These are phyloP conservation scores for Phragmites australis DNA, from an alignment of 176 grass and related monocot species.

Conservation along the genomic window DNA sequence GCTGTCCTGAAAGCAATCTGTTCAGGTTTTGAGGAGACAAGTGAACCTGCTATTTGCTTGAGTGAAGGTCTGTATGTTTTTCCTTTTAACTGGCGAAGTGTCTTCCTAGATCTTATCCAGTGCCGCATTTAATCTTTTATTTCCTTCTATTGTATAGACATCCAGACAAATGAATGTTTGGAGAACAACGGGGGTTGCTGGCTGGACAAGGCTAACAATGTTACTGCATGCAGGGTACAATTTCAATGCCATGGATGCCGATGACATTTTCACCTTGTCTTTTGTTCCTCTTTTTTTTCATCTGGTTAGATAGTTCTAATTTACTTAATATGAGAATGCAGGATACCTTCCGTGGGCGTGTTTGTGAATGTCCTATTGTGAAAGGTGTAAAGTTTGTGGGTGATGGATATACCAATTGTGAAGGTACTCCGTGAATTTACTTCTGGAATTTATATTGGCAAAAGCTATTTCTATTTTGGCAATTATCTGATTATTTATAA, in stretches of 20 bases:
- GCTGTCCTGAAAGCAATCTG: slow-evolving; percentile 89
- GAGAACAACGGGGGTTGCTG: slow-evolving; percentile 95
- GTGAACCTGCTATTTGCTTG: slow-evolving; percentile 78
- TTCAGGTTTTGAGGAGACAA: slow-evolving; percentile 90
- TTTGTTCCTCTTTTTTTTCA: slow-evolving; percentile 11
- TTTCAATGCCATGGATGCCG: slow-evolving; percentile 1
- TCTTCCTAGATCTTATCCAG: slow-evolving; percentile 35
- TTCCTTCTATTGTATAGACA: slow-evolving; percentile 46
- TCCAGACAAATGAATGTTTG: slow-evolving; percentile 97
- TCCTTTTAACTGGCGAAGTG: slow-evolving; percentile 12
- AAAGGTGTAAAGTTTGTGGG: slow-evolving; percentile 83
- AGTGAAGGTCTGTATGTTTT: slow-evolving; percentile 57
- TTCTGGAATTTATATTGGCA: slow-evolving; percentile 26
- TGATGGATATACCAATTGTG: slow-evolving; percentile 87
- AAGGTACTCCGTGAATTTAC: slow-evolving; percentile 59
- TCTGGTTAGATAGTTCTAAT: slow-evolving; percentile 30
- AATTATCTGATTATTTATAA: background rate
- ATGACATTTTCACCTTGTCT: slow-evolving; percentile 21
- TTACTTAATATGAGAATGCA: slow-evolving; percentile 30
- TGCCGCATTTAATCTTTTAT: slow-evolving; percentile 13
- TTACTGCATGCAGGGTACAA: slow-evolving; percentile 86
- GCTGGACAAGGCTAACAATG: slow-evolving; percentile 58
- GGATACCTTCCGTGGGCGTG: slow-evolving; percentile 93
- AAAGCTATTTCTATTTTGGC: slow-evolving; percentile 14
- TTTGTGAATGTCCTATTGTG: slow-evolving; percentile 85